Base-by-base conservation (phyloP, 2,329 filamentous ascomycete genomes). In the Ilyonectria destructans region DNA sequence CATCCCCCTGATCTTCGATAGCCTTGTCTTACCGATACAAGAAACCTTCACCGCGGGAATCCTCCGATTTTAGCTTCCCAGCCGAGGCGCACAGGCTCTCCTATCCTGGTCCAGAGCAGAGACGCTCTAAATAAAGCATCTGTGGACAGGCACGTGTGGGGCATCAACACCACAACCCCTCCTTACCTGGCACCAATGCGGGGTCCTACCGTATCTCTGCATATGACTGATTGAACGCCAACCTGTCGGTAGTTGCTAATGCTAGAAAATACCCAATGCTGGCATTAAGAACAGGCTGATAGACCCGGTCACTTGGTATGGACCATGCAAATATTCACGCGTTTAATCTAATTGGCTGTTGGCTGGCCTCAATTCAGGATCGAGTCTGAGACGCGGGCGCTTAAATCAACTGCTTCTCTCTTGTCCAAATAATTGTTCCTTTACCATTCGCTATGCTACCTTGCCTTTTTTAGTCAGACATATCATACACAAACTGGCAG, bases 401-500 rank as follows among this genome's bases (percentile, higher is more conserved):
- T 54, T 40, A 45, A 56, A 21, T 43, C 35, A 37, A 23, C 31
- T 35, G 29, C 54, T 23, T 43, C 45, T 35, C 51, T 35, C 33
- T 31, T 21, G 12, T 56, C 10, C 9, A 15, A 57, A 29, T 21
- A 9, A 19, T 19, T 40, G 48, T 37, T 43, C 21, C 8, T 56
- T 37, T 35, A 33, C n/a, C n/a, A 40, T 33, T 55, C 52, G 48
- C 26, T 57, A 58, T 58, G 31, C 21, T 40, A 45, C 35, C n/a
- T 55, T 45, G 12, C 45, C 46, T 10, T 15, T n/a, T 67, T 66
- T 37, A 33, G 26, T 57, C 12, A 55, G 19, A 26, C 37, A 35
- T 67, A 67, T 67, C 54, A n/a, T 67, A 67, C 64, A 67, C 35
- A 15, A 62, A 15, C 51, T 62, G 33, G 19, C 40, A 37, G 37